phyloP scores from a whole-genome alignment of 345 rosid genomes.

The Ceriops decandra region DNA sequence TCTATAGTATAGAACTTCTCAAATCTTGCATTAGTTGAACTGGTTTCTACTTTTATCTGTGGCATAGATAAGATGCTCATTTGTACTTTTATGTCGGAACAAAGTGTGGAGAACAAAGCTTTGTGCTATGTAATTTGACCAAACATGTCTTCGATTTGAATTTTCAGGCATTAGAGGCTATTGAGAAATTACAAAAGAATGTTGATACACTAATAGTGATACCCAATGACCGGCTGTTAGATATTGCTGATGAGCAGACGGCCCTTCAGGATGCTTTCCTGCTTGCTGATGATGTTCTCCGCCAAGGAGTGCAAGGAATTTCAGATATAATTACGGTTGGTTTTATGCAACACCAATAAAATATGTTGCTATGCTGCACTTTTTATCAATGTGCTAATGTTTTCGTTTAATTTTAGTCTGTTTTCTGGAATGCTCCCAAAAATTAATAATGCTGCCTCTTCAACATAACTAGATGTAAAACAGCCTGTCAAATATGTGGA shows the following conservation, averaged over 20 bases:
- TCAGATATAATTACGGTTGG: conserved; percentile 90
- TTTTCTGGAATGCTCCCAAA: neutral
- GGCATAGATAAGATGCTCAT: too few species aligned
- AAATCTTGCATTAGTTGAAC: neutral
- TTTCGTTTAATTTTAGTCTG: neutral
- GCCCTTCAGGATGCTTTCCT: conserved; percentile 98
- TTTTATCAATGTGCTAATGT: neutral
- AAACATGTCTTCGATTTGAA: neutral
- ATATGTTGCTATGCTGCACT: neutral
- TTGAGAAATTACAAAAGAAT: conserved; percentile 89
- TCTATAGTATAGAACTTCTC: too few species aligned
- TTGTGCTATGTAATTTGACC: neutral
- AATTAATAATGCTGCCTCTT: neutral
- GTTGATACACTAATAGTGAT: conserved; percentile 95
- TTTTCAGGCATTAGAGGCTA: conserved; percentile 89
- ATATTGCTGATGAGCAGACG: conserved; percentile 97
- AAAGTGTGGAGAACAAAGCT: neutral
- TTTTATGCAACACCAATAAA: neutral
- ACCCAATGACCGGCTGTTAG: conserved; percentile 94
- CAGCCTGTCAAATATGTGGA: neutral
- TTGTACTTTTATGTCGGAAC: neutral
- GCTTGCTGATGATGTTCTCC: conserved; percentile 95
- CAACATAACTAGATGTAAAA: neutral
- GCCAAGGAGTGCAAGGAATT: conserved; percentile 99
- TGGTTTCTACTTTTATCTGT: too few species aligned